Conservation (phyloP, 2,329 filamentous ascomycete species). For the Cercospora zeae-maydis region DNA sequence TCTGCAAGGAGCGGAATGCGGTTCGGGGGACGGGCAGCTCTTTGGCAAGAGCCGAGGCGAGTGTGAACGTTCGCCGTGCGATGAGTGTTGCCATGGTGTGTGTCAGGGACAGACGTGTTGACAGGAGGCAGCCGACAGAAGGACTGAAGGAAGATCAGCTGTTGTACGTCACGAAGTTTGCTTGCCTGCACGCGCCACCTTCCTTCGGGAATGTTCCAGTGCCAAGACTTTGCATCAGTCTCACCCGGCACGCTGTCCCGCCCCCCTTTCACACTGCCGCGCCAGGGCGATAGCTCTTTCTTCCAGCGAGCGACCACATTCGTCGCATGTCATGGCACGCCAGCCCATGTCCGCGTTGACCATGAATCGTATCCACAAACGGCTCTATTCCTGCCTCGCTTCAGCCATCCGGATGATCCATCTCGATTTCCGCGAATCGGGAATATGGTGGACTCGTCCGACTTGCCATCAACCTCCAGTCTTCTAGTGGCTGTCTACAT, state of each 20-base stretch:
- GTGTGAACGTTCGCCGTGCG: slow-evolving; percentile 61
- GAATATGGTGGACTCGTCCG: not conserved
- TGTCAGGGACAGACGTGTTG: not conserved
- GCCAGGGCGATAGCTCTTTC: not conserved
- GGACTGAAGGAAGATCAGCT: not conserved
- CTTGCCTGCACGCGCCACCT: slow-evolving; percentile 1
- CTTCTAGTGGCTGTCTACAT: not conserved
- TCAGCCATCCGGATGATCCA: not conserved
- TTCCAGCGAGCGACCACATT: not conserved
- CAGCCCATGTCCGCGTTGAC: not conserved
- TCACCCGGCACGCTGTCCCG: not conserved
- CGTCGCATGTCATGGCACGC: not conserved
- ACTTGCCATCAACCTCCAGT: not conserved
- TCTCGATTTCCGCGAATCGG: not conserved
- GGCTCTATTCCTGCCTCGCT: not conserved
- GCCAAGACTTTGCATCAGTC: not conserved
- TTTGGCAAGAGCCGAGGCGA: slow-evolving; percentile 54
- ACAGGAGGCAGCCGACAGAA: not conserved
- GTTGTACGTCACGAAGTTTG: slow-evolving; percentile 5
- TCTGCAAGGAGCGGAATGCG: slow-evolving; percentile 40
- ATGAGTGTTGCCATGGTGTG: slow-evolving; percentile 47
- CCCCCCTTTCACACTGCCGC: not conserved
- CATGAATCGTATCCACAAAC: slow-evolving; percentile 3
- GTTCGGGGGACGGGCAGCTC: slow-evolving; percentile 50
- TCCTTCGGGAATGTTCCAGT: not conserved